These are phyloP conservation scores for Erysimum cheiranthoides DNA, from an alignment of 345 rosid genomes.

Conservation along the genomic window DNA sequence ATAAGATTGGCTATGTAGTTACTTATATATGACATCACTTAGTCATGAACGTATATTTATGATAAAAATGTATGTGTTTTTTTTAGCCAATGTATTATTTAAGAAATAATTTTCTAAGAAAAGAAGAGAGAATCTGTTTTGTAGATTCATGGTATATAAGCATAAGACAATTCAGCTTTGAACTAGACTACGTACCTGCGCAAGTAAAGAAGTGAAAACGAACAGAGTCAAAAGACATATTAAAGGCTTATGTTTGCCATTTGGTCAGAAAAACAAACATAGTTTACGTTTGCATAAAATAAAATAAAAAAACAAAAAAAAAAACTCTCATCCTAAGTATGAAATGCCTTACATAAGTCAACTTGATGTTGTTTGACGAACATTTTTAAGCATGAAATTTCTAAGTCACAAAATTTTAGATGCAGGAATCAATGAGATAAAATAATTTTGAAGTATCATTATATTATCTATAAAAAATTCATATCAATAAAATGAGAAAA, in stretches of 20 bases:
- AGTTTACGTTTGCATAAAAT: constrained; percentile 15
- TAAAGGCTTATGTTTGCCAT: constrained; percentile 9
- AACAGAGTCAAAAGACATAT: constrained; percentile 22
- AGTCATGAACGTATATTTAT: background rate
- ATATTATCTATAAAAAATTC: background rate
- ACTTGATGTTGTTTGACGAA: constrained; percentile 14
- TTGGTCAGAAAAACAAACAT: constrained; percentile 36
- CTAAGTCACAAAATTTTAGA: background rate
- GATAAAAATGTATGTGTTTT: background rate
- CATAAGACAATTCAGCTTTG: constrained; percentile 4
- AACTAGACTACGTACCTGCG: constrained; percentile 27
- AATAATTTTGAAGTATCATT: background rate
- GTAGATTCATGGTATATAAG: background rate
- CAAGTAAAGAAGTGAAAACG: constrained; percentile 18
- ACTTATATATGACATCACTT: background rate
- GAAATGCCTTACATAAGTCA: constrained; percentile 36
- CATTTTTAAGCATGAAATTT: constrained; percentile 3
- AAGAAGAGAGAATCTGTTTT: background rate
- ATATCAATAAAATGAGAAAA: background rate
- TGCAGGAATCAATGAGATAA: constrained; percentile 1
- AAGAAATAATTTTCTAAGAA: too few species aligned
- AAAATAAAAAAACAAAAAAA: background rate
- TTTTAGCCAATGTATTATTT: background rate
- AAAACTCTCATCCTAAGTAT: background rate
- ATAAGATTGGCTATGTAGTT: background rate